Evolutionary conservation across 2,329 filamentous ascomycete species (phyloP), one percentile per base, ranked within the genome.

Genomic region (Trichoderma brevicompactum): DNA sequence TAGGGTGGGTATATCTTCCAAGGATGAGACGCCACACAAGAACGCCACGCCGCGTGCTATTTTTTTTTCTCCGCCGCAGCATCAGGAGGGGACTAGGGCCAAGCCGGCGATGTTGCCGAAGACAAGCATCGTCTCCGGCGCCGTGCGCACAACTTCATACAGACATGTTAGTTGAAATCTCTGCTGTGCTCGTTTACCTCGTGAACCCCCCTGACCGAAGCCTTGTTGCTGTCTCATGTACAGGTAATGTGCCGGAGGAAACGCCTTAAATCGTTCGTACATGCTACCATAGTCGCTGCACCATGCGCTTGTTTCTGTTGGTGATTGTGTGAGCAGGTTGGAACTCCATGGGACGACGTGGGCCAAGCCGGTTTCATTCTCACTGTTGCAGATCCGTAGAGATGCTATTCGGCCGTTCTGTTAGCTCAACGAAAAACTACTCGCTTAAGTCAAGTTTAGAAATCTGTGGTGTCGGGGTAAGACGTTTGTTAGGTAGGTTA

Each of bases 61-160:
- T 53, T 53, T 62, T 64, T 44, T 60, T 60, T 60, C 56, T 60
- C 50, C 60, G 49, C 50, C 50, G 32, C 17, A 46, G 40, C 40
- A 54, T 17, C 17, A 48, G 28, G 41, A 46, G 44, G 15, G 36
- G 48, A 50, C 48, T 63, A 63, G 40, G 48, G 44, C 49, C 40
- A 54, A 55, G 60, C 48, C 52, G 60, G 60, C 60, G 40, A 55
- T 64, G 60, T 10, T 64, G 50, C 60, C 60, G 60, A 46, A 48
- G 19, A 40, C 19, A 32, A 55, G 41, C 32, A 64, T 46, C 40
- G 50, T 15, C 23, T 28, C 28, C 49, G 60, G 17, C 60, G 43
- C 41, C 48, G 48, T 48, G 59, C 48, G 23, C 38, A 19, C 56
- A 50, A 10, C 59, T 43, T 23, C 38, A 23, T 62, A 38, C 15